These are phyloP conservation scores for Coniochaeta sp. DNA, from an alignment of 2,329 filamentous ascomycete species.

Conservation along the genomic window DNA sequence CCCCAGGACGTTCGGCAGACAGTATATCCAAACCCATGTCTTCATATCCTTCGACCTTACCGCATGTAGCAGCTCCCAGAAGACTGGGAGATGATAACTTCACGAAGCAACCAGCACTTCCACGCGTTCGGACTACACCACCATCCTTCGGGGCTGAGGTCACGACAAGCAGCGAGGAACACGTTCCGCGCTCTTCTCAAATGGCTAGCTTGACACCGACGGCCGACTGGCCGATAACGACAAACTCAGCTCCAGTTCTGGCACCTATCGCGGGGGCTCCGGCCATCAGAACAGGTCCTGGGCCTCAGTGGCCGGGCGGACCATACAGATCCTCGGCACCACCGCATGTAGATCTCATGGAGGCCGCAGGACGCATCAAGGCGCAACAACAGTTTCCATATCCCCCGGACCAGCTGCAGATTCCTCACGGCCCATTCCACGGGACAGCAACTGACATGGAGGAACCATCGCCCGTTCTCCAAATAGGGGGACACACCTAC, in stretches of 20 bases:
- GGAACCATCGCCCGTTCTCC: slow-evolving; percentile 13
- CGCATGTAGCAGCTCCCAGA: not conserved
- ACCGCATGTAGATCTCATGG: slow-evolving; percentile 15
- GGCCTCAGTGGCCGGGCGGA: not conserved
- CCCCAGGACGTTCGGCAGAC: no score
- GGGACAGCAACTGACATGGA: not conserved
- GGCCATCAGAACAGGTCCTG: not conserved
- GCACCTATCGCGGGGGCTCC: not conserved
- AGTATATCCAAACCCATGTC: not conserved
- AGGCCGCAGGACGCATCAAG: slow-evolving; percentile 11
- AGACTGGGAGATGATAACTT: not conserved
- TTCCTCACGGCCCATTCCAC: not conserved
- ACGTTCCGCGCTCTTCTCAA: not conserved
- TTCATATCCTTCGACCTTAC: not conserved
- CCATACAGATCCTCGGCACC: slow-evolving; percentile 3
- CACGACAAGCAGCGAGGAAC: not conserved
- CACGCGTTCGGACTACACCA: not conserved
- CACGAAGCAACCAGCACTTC: not conserved
- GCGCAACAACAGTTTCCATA: slow-evolving; percentile 7
- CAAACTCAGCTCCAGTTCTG: slow-evolving; percentile 6
- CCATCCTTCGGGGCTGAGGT: not conserved
- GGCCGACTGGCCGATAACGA: slow-evolving; percentile 7
- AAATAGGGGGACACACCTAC: slow-evolving; percentile 17
- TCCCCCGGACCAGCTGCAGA: not conserved
- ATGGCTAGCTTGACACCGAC: slow-evolving; percentile 5